phyloP scores from a whole-genome alignment of 2,329 filamentous ascomycete genomes.

The Colletotrichum graminicola region DNA sequence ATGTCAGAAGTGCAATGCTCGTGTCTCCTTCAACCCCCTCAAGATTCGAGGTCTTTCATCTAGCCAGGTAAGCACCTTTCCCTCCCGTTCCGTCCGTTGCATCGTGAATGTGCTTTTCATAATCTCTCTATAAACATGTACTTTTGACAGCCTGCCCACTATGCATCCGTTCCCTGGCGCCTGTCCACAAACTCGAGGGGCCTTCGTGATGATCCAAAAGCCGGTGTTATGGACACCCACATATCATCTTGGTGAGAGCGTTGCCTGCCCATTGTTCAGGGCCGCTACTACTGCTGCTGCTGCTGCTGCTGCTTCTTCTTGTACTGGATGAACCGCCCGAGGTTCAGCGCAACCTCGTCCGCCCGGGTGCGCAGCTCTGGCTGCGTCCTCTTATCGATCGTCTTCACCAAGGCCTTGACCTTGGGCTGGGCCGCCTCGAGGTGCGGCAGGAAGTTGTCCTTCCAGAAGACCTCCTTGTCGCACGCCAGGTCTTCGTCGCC shows the following conservation, averaged over 20 bases:
- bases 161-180: background rate
- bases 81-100: slow-evolving; percentile 7
- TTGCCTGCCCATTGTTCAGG: slow-evolving; percentile 32
- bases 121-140: slow-evolving; percentile 16
- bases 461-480: slow-evolving; percentile 75
- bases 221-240: background rate
- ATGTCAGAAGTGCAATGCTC: slow-evolving; percentile 39
- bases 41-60: background rate
- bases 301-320: slow-evolving; percentile 68
- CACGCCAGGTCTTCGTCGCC: slow-evolving; percentile 69
- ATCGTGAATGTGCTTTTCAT: slow-evolving; percentile 34
- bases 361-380: slow-evolving; percentile 69
- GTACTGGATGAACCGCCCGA: slow-evolving; percentile 72
- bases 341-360: slow-evolving; percentile 72
- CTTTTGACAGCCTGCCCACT: slow-evolving; percentile 18
- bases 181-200: background rate
- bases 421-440: slow-evolving; percentile 68
- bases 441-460: slow-evolving; percentile 69
- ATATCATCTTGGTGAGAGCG: background rate
- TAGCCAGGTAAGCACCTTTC: slow-evolving; percentile 36
- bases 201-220: background rate
- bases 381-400: slow-evolving; percentile 70
- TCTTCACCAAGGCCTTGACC: slow-evolving; percentile 68
- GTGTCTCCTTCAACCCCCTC: slow-evolving; percentile 8
- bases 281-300: slow-evolving; percentile 53